phyloP scores from a whole-genome alignment of 169 alveolate genomes.

The Plasmodium knowlesi region DNA sequence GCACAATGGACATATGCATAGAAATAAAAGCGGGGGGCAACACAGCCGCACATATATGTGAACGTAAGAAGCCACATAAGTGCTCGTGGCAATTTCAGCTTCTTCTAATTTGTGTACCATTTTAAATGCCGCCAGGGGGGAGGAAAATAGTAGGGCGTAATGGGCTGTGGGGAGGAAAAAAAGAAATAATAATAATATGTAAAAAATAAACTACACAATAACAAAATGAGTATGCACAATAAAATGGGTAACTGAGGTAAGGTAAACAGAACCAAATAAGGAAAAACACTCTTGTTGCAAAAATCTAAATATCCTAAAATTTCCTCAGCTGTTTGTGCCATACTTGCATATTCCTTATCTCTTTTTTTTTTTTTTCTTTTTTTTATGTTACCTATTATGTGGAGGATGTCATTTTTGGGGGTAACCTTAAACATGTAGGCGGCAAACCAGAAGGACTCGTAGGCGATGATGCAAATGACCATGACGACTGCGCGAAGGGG shows the following conservation, averaged over 20 bases:
- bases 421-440: slow-evolving; percentile 48
- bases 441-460: slow-evolving; percentile 61
- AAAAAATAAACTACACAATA: not conserved
- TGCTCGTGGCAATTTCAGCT: not conserved
- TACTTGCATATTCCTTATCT: not conserved
- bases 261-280: not conserved
- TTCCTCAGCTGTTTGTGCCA: not conserved
- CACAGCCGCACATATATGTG: not conserved
- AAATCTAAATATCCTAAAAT: not conserved
- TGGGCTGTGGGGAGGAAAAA: slow-evolving; percentile 8
- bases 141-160: slow-evolving; percentile 6
- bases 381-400: slow-evolving; percentile 44
- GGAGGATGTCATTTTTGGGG: not conserved
- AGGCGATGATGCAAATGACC: slow-evolving; percentile 68
- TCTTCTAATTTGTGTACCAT: slow-evolving; percentile 16
- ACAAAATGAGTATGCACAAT: not conserved
- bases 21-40: not conserved
- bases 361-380: not conserved
- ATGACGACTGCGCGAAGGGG: slow-evolving; percentile 41
- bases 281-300: not conserved
- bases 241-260: not conserved
- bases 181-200: not conserved
- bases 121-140: slow-evolving; percentile 72
- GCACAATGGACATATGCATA: not conserved
- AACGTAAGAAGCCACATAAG: not conserved